A percentile compares a stretch with the other conserved stretches of the same genome.
These are phyloP conservation scores for Diphasiastrum complanatum DNA, from an alignment of 83 land plant genomes.

Conservation along the genomic window DNA sequence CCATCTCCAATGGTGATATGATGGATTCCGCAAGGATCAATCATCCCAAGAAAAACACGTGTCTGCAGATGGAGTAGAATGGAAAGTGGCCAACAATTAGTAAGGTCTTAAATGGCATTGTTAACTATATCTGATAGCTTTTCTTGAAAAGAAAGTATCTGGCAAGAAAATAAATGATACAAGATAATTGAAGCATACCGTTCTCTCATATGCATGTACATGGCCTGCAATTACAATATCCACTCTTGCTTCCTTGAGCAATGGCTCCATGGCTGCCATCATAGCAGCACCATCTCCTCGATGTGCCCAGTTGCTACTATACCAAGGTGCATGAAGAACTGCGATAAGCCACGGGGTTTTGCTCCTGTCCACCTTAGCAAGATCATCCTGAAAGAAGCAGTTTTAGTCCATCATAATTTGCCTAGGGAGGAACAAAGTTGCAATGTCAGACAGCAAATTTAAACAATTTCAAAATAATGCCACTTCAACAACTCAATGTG, in stretches of 20 bases:
- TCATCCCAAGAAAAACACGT: too few species aligned
- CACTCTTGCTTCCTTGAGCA: conserved; percentile 48
- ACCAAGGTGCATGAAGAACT: conserved; percentile 86
- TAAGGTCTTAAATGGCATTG: too few species aligned
- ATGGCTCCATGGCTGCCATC: conserved; percentile 52
- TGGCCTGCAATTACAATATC: conserved; percentile 76
- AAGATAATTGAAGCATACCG: conserved; percentile 30
- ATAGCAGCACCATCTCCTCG: conserved; percentile 72
- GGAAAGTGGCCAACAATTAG: too few species aligned
- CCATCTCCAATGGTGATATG: too few species aligned
- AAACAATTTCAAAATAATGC: background rate
- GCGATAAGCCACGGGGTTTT: conserved; percentile 76
- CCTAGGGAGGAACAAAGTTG: conserved; percentile 5
- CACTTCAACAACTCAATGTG: background rate
- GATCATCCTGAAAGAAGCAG: conserved; percentile 30
- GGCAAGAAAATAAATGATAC: too few species aligned
- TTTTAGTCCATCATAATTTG: too few species aligned
- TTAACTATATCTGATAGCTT: too few species aligned
- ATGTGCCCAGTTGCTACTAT: conserved; percentile 65
- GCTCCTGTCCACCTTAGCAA: conserved; percentile 54
- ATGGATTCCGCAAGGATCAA: too few species aligned
- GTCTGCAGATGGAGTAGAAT: too few species aligned
- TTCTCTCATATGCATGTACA: conserved; percentile 87
- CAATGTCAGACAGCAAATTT: background rate
- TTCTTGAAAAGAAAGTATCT: too few species aligned